These are phyloP conservation scores for Trypanosoma scelopori DNA, from an alignment of 208 protist genomes.

Conservation along the genomic window DNA sequence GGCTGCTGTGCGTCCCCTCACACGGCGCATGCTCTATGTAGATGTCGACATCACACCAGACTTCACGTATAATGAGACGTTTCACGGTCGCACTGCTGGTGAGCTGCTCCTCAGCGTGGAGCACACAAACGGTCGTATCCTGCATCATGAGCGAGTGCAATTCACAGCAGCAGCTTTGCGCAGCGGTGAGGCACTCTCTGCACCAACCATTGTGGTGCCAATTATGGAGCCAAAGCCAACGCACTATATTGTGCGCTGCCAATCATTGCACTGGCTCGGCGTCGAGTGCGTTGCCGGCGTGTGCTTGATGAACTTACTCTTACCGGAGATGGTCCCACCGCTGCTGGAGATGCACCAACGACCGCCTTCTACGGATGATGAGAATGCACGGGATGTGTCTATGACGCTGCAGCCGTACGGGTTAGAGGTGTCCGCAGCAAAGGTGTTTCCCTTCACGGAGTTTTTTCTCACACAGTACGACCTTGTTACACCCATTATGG, in stretches of 20 bases:
- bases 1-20: constrained; percentile 95
- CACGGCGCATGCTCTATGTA: constrained; percentile 93
- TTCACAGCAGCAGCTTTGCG: constrained; percentile 45
- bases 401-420: constrained; percentile 70
- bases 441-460: constrained; percentile 90
- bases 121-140: constrained; percentile 94
- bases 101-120: constrained; percentile 97
- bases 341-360: constrained; percentile 69
- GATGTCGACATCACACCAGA: constrained; percentile 96
- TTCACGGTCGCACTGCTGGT: constrained; percentile 88
- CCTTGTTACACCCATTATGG: constrained; percentile 91
- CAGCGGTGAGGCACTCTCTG: constrained; percentile 70
- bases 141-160: constrained; percentile 92
- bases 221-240: constrained; percentile 95
- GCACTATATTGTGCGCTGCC: constrained; percentile 93
- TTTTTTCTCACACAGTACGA: constrained; percentile 97
- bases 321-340: constrained; percentile 76
- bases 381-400: constrained; percentile 66
- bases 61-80: constrained; percentile 93
- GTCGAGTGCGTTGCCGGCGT: constrained; percentile 70
- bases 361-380: constrained; percentile 59
- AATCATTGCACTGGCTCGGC: constrained; percentile 92
- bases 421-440: constrained; percentile 71
- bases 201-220: constrained; percentile 95
- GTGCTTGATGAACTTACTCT: constrained; percentile 94